Evolutionary conservation across 2,329 filamentous ascomycete genomes (phyloP).

Genomic region (Cercospora brassicicola): DNA sequence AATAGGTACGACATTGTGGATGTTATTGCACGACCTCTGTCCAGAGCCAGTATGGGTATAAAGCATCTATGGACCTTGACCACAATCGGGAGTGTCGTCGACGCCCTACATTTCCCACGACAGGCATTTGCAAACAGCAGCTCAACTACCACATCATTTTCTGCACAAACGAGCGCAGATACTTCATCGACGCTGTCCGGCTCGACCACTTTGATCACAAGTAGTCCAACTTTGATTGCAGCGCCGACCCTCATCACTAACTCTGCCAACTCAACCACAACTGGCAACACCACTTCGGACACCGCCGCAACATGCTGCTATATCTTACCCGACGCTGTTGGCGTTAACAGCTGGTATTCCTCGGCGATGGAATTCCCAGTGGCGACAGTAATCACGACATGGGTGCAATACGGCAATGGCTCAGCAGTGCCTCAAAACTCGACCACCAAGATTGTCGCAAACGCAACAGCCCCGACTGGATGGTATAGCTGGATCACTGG

Average conservation of each 20-base stretch:
- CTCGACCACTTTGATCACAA: neutral
- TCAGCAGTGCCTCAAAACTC: conserved; percentile 7
- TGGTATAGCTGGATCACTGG: conserved; percentile 11
- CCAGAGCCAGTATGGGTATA: neutral
- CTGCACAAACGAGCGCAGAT: neutral
- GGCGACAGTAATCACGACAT: conserved; percentile 4
- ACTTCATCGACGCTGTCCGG: neutral
- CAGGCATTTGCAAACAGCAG: conserved; percentile 1
- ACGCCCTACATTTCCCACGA: neutral
- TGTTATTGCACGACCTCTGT: neutral
- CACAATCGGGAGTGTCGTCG: neutral
- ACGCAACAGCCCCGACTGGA: conserved; percentile 3
- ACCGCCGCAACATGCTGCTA: conserved; percentile 1
- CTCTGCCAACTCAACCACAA: neutral
- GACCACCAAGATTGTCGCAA: neutral
- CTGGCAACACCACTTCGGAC: neutral
- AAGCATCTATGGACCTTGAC: neutral
- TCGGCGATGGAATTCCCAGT: conserved; percentile 5
- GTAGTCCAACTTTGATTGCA: neutral
- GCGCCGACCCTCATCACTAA: neutral
- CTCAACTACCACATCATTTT: neutral
- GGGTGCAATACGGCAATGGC: conserved; percentile 8
- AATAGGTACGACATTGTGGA: neutral
- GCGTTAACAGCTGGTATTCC: conserved; percentile 4
- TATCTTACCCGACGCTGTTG: neutral